A percentile compares a stretch with the other conserved stretches of the same genome.
Conservation (phyloP, 1,139 yeast species). For the Scheffersomyces titani region DNA sequence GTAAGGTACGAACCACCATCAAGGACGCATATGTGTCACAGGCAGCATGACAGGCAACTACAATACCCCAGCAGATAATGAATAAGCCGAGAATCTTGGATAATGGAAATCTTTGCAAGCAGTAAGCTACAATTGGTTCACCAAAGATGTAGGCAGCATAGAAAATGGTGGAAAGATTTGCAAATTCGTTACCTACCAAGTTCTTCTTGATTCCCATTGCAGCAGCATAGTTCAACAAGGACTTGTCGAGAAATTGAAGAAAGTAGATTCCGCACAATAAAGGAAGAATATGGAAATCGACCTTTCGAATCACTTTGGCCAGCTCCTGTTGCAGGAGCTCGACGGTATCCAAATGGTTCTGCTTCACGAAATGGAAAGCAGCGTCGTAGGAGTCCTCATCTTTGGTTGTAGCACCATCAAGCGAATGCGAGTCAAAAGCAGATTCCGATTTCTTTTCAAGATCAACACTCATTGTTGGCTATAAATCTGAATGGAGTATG, state of each 20-base stretch:
- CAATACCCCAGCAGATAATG: slow-evolving; percentile 44
- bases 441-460: not conserved
- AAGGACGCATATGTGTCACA: slow-evolving; percentile 40
- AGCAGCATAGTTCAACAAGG: slow-evolving; percentile 47
- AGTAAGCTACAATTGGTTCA: slow-evolving; percentile 42
- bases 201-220: slow-evolving; percentile 51
- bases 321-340: not conserved
- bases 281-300: slow-evolving; percentile 33
- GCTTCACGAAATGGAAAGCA: slow-evolving; percentile 8
- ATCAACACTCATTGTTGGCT: not conserved
- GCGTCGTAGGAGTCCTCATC: slow-evolving; percentile 7
- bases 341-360: not conserved
- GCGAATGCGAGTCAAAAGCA: not conserved
- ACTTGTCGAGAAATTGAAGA: slow-evolving; percentile 47
- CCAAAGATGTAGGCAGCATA: slow-evolving; percentile 50
- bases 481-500: not conserved
- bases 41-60: slow-evolving; percentile 35
- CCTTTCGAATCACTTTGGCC: slow-evolving; percentile 14
- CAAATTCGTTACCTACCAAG: slow-evolving; percentile 37
- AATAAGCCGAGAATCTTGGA: slow-evolving; percentile 39
- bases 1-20: slow-evolving; percentile 41
- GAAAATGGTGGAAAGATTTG: slow-evolving; percentile 44
- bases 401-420: not conserved
- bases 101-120: slow-evolving; percentile 39
- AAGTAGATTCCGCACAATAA: slow-evolving; percentile 41